phyloP scores from a whole-genome alignment of 2,329 filamentous ascomycete species.

The Fusarium sp. region DNA sequence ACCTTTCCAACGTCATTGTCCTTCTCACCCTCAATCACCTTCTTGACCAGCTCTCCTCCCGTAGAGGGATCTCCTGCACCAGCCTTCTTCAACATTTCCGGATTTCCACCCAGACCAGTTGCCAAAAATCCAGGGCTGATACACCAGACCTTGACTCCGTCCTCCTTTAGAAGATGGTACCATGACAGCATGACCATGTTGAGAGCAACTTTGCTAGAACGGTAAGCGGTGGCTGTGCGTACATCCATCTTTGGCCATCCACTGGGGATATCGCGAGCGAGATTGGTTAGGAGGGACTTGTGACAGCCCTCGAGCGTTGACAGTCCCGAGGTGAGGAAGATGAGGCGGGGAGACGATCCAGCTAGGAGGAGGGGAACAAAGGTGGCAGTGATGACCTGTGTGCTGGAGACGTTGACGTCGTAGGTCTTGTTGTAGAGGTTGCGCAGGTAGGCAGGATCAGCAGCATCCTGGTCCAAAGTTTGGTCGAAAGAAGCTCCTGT shows the following conservation, averaged over 20 bases:
- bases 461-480: constrained; percentile 39
- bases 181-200: constrained; percentile 56
- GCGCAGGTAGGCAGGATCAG: constrained; percentile 49
- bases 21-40: constrained; percentile 56
- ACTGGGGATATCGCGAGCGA: constrained; percentile 42
- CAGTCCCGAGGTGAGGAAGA: constrained; percentile 62
- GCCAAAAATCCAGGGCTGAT: constrained; percentile 63
- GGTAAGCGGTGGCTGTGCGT: constrained; percentile 46
- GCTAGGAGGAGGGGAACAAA: constrained; percentile 59
- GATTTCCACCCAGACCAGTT: constrained; percentile 55
- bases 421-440: constrained; percentile 59
- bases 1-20: constrained; percentile 57
- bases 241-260: constrained; percentile 66
- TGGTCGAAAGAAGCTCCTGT: constrained; percentile 59
- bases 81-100: constrained; percentile 47
- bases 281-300: constrained; percentile 39
- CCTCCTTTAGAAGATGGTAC: constrained; percentile 56
- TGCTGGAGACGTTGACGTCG: constrained; percentile 63
- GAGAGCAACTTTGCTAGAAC: constrained; percentile 42
- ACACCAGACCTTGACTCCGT: constrained; percentile 63
- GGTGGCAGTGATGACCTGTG: constrained; percentile 54
- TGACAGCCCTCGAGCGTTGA: constrained; percentile 52
- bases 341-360: constrained; percentile 56
- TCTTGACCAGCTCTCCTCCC: constrained; percentile 53
- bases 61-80: constrained; percentile 50